These are phyloP conservation scores for Arabidopsis hybrid DNA, from an alignment of 441 rosid species.

Conservation along the genomic window DNA sequence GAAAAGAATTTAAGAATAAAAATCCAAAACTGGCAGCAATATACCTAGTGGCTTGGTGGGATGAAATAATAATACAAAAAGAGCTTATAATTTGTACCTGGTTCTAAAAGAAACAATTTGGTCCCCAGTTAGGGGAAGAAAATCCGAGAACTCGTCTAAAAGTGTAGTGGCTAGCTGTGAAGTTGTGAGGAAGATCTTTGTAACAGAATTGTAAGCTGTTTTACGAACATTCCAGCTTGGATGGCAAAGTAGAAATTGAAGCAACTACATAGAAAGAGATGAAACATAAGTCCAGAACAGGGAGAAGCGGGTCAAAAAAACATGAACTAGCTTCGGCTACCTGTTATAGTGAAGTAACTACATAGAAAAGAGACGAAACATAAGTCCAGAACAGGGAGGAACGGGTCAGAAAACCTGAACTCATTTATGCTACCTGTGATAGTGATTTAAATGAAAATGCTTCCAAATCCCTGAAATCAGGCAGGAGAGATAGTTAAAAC, in stretches of 20 bases:
- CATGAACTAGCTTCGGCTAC: too few species aligned
- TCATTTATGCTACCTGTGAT: constrained; percentile 62
- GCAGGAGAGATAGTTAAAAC: constrained; percentile 28
- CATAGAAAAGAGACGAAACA: constrained; percentile 39
- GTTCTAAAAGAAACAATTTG: constrained; percentile 51
- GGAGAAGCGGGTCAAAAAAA: too few species aligned
- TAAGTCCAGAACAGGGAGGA: constrained; percentile 11
- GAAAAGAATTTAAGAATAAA: too few species aligned
- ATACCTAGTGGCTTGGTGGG: constrained; percentile 13
- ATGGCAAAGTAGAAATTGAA: constrained; percentile 80
- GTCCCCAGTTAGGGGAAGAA: constrained; percentile 70
- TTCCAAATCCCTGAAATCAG: constrained; percentile 72
- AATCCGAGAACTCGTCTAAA: constrained; percentile 68
- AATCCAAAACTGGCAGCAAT: not conserved
- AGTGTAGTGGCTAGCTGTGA: constrained; percentile 78
- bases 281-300: too few species aligned
- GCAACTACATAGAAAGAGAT: constrained; percentile 19
- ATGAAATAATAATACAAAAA: constrained; percentile 1
- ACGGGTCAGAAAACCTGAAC: constrained; percentile 25
- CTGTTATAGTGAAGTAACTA: constrained; percentile 46
- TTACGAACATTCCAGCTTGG: constrained; percentile 88
- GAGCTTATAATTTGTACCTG: constrained; percentile 59
- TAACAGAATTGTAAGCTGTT: constrained; percentile 67
- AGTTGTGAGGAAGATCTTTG: constrained; percentile 62
- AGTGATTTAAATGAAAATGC: constrained; percentile 70